A percentile compares a stretch with the other conserved stretches of the same genome.
These are phyloP conservation scores for Eucommia ulmoides DNA, from an alignment of 257 asterid species.

Conservation along the genomic window DNA sequence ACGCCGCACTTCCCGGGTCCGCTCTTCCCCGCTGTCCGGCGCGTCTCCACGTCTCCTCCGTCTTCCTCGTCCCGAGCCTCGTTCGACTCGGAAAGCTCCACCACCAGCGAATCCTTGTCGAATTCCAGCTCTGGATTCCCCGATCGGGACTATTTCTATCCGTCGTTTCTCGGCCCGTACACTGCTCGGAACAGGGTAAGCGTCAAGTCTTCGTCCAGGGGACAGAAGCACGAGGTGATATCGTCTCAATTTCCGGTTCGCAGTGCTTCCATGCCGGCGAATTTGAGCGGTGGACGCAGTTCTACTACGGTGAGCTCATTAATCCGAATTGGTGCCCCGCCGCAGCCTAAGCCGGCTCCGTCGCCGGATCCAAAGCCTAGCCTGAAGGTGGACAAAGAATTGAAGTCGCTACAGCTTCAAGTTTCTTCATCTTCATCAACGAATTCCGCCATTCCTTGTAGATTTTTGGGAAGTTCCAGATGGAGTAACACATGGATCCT, in stretches of 20 bases:
- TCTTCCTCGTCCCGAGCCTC: constrained; percentile 14
- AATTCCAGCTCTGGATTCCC: constrained; percentile 44
- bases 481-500: constrained; percentile 29
- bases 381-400: constrained; percentile 49
- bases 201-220: constrained; percentile 35
- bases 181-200: constrained; percentile 58
- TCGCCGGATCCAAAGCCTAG: constrained; percentile 24
- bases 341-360: constrained; percentile 8
- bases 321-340: constrained; percentile 18
- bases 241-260: constrained; percentile 26
- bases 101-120: constrained; percentile 14
- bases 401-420: constrained; percentile 47
- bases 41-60: constrained; percentile 31
- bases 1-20: constrained; percentile 40
- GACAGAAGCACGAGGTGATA: constrained; percentile 23
- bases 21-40: constrained; percentile 54
- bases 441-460: constrained; percentile 20
- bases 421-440: constrained; percentile 13
- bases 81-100: constrained; percentile 13
- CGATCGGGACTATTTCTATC: constrained; percentile 86
- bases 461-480: constrained; percentile 17
- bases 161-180: constrained; percentile 83
- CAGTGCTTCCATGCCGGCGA: constrained; percentile 37
- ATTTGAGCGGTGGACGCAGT: constrained; percentile 15
- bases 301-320: constrained; percentile 12